Evolutionary conservation across 1,139 yeast genomes (phyloP), one percentile per base, ranked within the genome.

Genomic region (Lodderomyces margitis): DNA sequence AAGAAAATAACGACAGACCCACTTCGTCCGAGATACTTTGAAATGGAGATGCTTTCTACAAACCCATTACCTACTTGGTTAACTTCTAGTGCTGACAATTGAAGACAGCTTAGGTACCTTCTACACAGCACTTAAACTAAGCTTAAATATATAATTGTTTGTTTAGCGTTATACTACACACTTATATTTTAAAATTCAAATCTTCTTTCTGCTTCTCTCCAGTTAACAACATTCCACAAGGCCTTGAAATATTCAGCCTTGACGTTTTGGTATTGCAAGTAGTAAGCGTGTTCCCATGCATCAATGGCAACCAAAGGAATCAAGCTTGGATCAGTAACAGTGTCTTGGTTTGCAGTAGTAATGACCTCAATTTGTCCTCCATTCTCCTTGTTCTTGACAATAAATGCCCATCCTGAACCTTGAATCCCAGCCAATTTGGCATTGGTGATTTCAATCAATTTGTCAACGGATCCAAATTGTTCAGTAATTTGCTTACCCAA

Each of bases 271-370:
- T 91, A 91, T 69, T 91, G 97, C 69, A 91, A 77, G 78, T 91
- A 91, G 75, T 89, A 91, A 42, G 98, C 97, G 62, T 91, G 98
- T 69, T 91, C 98, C 98, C 98, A 91, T 48, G 98, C 97, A 61
- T 91, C 98, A 63, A 91, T 87, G 41, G 96, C 98, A 47, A 91
- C 78, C 64, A 91, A 74, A 39, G 97, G 96, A 43, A 81, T 75
- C 61, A 79, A 75, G 14, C 41, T 44, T 23, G 78, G 72, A 33
- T 88, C 85, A 38, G 85, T 75, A 31, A 87, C 88, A 33, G 95
- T 86, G 68, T 91, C 98, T 68, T 91, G 98, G 75, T 91, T 91
- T 54, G 80, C 75, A 54, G 91, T 87, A 60, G 91, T 87, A 48
- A 88, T 86, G 45, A 91, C 86, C 54, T 87, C 96, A 58, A 91